phyloP scores from a whole-genome alignment of 2,329 filamentous ascomycete genomes.

The Stagonosporopsis vannaccii region DNA sequence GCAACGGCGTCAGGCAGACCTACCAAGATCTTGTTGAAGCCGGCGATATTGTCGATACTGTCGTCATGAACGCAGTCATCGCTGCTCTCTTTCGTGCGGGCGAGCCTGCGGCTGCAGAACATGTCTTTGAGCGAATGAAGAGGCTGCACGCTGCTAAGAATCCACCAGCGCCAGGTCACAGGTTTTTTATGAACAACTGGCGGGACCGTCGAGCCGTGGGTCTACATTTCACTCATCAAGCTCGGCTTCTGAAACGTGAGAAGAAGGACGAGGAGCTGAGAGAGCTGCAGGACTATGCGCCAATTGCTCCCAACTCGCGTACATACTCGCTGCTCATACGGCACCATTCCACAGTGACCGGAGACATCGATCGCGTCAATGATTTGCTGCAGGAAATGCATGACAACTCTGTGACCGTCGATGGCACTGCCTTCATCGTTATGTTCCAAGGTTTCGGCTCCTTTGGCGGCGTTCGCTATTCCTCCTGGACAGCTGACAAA shows the following conservation, averaged over 20 bases:
- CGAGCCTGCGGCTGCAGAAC: conserved; percentile 78
- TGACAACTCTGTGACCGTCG: conserved; percentile 67
- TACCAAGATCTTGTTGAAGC: conserved; percentile 85
- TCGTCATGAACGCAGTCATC: conserved; percentile 87
- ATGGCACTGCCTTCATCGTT: conserved; percentile 79
- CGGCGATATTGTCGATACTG: conserved; percentile 87
- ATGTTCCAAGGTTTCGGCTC: conserved; percentile 82
- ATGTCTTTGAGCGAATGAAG: conserved; percentile 88
- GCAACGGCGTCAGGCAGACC: conserved; percentile 74
- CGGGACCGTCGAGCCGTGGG: conserved; percentile 53
- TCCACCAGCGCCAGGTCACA: conserved; percentile 33
- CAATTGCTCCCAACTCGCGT: conserved; percentile 74
- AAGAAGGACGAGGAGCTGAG: conserved; percentile 63
- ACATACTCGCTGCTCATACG: conserved; percentile 84
- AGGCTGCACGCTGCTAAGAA: conserved; percentile 56
- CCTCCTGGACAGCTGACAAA: conserved; percentile 75
- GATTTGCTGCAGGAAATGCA: conserved; percentile 83
- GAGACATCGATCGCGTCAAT: conserved; percentile 74
- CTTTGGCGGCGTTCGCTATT: conserved; percentile 71
- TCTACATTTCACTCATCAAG: conserved; percentile 56
- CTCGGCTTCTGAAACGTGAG: conserved; percentile 50
- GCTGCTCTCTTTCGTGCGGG: conserved; percentile 76
- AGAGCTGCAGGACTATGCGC: conserved; percentile 69
- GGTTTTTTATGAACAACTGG: conserved; percentile 50
- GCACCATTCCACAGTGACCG: conserved; percentile 72